Conservation (phyloP, 148 eudicot genomes). For the Camellia granthamiana region DNA sequence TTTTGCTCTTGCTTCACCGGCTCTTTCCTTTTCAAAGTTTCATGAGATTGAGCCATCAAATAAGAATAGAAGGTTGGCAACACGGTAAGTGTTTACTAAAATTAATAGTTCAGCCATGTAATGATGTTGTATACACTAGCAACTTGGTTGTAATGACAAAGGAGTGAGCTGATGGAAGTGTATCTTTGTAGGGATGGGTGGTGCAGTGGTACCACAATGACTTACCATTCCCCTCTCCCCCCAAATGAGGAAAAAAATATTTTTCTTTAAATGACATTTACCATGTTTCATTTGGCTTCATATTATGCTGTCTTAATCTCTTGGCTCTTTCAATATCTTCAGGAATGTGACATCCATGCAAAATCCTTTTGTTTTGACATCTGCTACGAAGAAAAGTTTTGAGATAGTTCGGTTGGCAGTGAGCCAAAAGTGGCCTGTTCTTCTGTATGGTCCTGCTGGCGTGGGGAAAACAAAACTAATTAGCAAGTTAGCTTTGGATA, state of each 20-base stretch:
- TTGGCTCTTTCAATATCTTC: conserved; percentile 12
- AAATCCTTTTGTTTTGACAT: conserved; percentile 65
- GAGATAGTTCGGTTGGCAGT: conserved; percentile 86
- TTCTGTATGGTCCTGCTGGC: conserved; percentile 91
- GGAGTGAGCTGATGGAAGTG: not conserved
- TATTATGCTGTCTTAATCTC: not conserved
- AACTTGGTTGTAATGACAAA: not conserved
- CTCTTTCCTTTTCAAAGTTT: conserved; percentile 30
- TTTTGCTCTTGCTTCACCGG: conserved; percentile 9
- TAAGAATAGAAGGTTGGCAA: conserved; percentile 23
- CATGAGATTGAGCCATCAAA: conserved; percentile 28
- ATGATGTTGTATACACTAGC: conserved; percentile 9
- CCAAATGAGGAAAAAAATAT: not conserved
- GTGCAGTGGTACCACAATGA: not conserved
- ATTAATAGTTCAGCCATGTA: not conserved
- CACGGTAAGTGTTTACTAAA: conserved; percentile 30
- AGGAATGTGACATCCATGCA: conserved; percentile 20
- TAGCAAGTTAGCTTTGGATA: conserved; percentile 53
- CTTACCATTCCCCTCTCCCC: not conserved
- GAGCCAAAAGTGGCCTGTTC: conserved; percentile 94
- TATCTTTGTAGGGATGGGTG: not conserved
- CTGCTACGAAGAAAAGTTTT: conserved; percentile 59
- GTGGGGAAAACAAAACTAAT: conserved; percentile 85
- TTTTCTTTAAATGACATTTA: not conserved
- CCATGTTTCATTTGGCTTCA: conserved; percentile 16